A percentile compares a stretch with the other conserved stretches of the same genome.
These are phyloP conservation scores for Botrytis fabae DNA, from an alignment of 2,329 filamentous ascomycete species.

Conservation along the genomic window DNA sequence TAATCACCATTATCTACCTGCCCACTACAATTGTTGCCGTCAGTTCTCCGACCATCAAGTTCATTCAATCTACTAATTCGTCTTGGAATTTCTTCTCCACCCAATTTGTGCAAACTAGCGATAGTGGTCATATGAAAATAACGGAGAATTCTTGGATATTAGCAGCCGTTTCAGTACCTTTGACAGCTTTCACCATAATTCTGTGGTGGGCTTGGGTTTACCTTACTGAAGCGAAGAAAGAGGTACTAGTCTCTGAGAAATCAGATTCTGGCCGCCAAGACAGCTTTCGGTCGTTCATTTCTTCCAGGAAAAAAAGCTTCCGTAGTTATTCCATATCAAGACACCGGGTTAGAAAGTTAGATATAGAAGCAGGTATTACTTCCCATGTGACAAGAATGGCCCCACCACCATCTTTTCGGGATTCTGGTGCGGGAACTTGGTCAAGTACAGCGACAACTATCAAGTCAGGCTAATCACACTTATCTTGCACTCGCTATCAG, in stretches of 20 bases:
- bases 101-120: slow-evolving; percentile 30
- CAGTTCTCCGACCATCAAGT: background rate
- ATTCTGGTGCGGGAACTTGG: slow-evolving; percentile 21
- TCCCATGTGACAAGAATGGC: background rate
- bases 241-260: background rate
- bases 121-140: slow-evolving; percentile 26
- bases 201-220: slow-evolving; percentile 32
- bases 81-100: slow-evolving; percentile 34
- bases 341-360: background rate
- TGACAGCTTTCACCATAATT: slow-evolving; percentile 31
- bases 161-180: slow-evolving; percentile 30
- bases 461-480: slow-evolving; percentile 9
- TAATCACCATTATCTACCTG: slow-evolving; percentile 35
- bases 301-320: background rate
- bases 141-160: slow-evolving; percentile 30
- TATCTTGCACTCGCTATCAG: too few species aligned
- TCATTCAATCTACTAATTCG: background rate
- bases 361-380: slow-evolving; percentile 16
- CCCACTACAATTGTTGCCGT: slow-evolving; percentile 34
- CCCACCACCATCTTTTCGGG: background rate
- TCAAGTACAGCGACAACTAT: slow-evolving; percentile 23
- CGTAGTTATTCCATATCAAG: background rate
- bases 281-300: background rate
- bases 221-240: slow-evolving; percentile 18
- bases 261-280: background rate